Evolutionary conservation across 2,329 filamentous ascomycete genomes (phyloP), one percentile per base, ranked within the genome.

Genomic region (Fusarium gaditjirri): DNA sequence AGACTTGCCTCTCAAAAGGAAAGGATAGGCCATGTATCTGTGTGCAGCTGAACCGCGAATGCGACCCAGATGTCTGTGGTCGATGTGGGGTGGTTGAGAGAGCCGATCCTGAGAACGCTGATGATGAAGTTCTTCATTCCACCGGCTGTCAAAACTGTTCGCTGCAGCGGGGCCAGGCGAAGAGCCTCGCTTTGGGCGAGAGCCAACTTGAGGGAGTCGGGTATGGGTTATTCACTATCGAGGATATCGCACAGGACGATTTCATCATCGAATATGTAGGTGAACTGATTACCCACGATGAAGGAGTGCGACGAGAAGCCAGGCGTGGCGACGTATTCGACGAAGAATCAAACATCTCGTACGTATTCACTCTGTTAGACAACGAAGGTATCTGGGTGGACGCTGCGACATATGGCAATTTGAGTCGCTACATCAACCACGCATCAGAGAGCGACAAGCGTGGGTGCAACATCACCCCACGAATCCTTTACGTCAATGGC

Each of bases 391-490:
- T 89, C 41, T 90, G 88, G 88, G 87, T 96, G 23, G 94, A 96
- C 77, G 91, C 91, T 11, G 93, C 92, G 25, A 90, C 90, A 44
- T 92, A 92, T 71, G 93, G 93, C 54, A 96, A 95, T 78, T 90
- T 95, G 71, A 91, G 92, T 50, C 90, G 94, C 8, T 96, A 94
- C 81, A 94, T 96, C 79, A 96, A 97, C 80, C 93, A 95, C 75
- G 91, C 92, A 19, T 85, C 86, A 3, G 84, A 86, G 52, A 79
- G 80, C 47, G 83, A 86, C 67, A 83, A 83, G 67, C 75, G 83
- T 71, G 78, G 92, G 59, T 90, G 91, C 77, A 89, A 91, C 71
- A 88, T 90, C 65, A 86, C 84, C 21, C 88, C 92, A 4, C 88
- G 88, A 64, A 91, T 94, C 58, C 80, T 92, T 21, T 89, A 93